A percentile compares a stretch with the other conserved stretches of the same genome.
These are phyloP conservation scores for Penicillium chermesinum DNA, from an alignment of 495 filamentous ascomycete genomes.

Conservation along the genomic window DNA sequence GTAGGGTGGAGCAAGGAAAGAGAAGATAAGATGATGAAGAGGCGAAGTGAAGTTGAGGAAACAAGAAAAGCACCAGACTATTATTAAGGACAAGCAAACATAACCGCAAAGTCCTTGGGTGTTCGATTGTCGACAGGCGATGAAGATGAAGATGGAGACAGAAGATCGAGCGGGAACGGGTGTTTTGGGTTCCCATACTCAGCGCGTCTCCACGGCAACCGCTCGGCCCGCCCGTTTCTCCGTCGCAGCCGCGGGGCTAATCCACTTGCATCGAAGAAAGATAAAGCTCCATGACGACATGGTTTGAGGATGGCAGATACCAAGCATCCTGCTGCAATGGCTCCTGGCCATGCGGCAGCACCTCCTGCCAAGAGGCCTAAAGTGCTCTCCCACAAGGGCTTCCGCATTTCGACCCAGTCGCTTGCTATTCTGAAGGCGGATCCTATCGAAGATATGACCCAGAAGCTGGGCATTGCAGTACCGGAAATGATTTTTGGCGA, in stretches of 20 bases:
- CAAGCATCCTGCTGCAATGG: not conserved
- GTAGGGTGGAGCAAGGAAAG: conserved; percentile 1
- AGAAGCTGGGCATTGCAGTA: conserved; percentile 71
- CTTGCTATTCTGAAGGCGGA: conserved; percentile 86
- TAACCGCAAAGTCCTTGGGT: not conserved
- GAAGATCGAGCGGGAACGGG: conserved; percentile 14
- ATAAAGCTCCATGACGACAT: conserved; percentile 12
- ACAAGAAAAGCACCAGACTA: not conserved
- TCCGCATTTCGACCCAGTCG: conserved; percentile 72
- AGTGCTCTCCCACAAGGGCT: conserved; percentile 50
- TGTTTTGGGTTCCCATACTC: conserved; percentile 27
- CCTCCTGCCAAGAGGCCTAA: conserved; percentile 30
- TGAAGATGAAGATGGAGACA: conserved; percentile 4
- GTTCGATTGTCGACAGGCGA: not conserved
- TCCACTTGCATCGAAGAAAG: conserved; percentile 5
- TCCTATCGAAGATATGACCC: conserved; percentile 82
- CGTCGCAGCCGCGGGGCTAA: conserved; percentile 32
- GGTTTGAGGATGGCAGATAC: conserved; percentile 15
- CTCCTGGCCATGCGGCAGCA: conserved; percentile 17
- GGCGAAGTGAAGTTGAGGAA: too few relatives aligned
- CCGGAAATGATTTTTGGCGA: conserved; percentile 99
- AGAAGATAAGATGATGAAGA: not conserved
- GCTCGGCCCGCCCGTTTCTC: conserved; percentile 37
- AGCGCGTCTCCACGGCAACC: conserved; percentile 37
- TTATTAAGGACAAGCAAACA: not conserved